A percentile compares a stretch with the other conserved stretches of the same genome.
Evolutionary conservation across 2,329 filamentous ascomycete species (phyloP).

Genomic region (Fusarium brachygibbosum): DNA sequence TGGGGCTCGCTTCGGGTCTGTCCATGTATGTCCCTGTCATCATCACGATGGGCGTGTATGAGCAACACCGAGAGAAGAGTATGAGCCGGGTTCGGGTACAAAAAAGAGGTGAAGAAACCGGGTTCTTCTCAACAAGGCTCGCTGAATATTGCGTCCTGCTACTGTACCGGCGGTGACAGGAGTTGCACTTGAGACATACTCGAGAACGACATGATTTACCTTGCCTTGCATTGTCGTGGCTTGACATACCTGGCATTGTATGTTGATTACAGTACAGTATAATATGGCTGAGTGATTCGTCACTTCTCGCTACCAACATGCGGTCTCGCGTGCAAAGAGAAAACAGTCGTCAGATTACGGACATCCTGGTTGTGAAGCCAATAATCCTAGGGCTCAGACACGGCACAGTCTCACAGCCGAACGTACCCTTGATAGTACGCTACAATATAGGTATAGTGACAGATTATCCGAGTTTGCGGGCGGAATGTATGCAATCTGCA

Average conservation of each 20-base stretch:
- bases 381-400: conserved; percentile 30
- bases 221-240: conserved; percentile 2
- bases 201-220: conserved; percentile 18
- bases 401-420: conserved; percentile 30
- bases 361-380: conserved; percentile 29
- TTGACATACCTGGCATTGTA: not conserved
- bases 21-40: conserved; percentile 16
- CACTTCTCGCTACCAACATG: conserved; percentile 35
- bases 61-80: not conserved
- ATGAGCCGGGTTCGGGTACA: conserved; percentile 12
- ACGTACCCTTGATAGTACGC: conserved; percentile 18
- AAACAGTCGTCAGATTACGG: conserved; percentile 23
- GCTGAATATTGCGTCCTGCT: conserved; percentile 5
- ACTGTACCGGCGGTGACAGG: conserved; percentile 21
- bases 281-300: conserved; percentile 34
- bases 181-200: conserved; percentile 20
- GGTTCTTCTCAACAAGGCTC: conserved; percentile 15
- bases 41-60: conserved; percentile 25
- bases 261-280: not conserved
- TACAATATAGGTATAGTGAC: conserved; percentile 4
- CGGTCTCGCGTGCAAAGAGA: conserved; percentile 28
- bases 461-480: conserved; percentile 1
- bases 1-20: conserved; percentile 19
- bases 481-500: conserved; percentile 10
- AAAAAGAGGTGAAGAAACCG: conserved; percentile 3